A percentile compares a stretch with the other conserved stretches of the same genome.
Evolutionary conservation across 2,329 filamentous ascomycete genomes (phyloP).

Genomic region (Cercospora janseana): DNA sequence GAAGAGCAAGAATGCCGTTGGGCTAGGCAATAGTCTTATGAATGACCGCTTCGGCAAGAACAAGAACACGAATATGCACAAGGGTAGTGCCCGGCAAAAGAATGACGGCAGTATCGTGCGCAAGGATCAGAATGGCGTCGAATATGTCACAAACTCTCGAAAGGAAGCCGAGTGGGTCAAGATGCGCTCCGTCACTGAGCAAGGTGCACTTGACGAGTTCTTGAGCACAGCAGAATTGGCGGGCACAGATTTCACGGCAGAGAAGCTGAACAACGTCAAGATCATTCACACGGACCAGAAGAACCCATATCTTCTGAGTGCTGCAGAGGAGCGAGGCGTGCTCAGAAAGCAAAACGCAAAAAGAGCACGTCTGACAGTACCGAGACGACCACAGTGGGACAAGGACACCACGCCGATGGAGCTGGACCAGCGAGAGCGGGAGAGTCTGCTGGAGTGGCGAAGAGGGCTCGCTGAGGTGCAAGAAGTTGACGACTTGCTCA

Average conservation of each 20-base stretch:
- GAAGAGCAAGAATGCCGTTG: conserved; percentile 93
- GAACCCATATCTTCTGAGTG: conserved; percentile 88
- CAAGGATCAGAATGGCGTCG: conserved; percentile 35
- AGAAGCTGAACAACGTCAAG: conserved; percentile 98
- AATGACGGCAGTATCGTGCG: conserved; percentile 62
- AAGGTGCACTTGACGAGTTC: conserved; percentile 95
- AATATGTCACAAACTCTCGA: conserved; percentile 87
- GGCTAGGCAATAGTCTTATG: conserved; percentile 96
- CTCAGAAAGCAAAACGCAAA: conserved; percentile 81
- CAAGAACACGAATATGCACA: conserved; percentile 79
- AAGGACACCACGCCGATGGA: conserved; percentile 77
- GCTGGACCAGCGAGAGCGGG: conserved; percentile 74
- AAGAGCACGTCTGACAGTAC: conserved; percentile 76
- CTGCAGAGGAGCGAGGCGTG: conserved; percentile 74
- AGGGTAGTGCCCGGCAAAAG: conserved; percentile 57
- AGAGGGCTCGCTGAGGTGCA: conserved; percentile 87
- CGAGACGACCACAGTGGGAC: conserved; percentile 86
- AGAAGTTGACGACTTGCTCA: conserved; percentile 87
- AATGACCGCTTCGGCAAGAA: conserved; percentile 96
- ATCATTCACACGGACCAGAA: conserved; percentile 96
- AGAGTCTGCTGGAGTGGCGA: conserved; percentile 82
- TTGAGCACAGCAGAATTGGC: conserved; percentile 91
- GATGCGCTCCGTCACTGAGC: conserved; percentile 98
- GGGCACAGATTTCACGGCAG: conserved; percentile 97
- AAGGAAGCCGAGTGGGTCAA: conserved; percentile 97